Conservation (phyloP, 1,139 yeast species). For the Hyphopichia buzzinii region DNA sequence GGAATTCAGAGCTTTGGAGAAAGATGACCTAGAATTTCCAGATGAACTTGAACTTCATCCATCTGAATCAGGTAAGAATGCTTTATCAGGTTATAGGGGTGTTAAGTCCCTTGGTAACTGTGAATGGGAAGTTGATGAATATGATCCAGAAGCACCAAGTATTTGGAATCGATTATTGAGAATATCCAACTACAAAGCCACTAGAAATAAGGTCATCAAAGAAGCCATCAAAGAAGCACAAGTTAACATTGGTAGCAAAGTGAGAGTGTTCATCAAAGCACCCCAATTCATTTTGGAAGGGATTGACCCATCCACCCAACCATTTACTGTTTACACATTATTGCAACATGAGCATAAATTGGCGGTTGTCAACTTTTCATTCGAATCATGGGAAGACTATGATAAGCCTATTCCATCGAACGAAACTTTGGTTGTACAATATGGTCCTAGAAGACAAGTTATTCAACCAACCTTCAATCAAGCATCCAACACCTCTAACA, state of each 20-base stretch:
- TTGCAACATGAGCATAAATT: constrained; percentile 84
- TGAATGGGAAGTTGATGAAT: constrained; percentile 86
- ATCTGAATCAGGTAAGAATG: constrained; percentile 67
- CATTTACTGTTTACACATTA: constrained; percentile 70
- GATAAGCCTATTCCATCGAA: constrained; percentile 81
- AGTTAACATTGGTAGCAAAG: constrained; percentile 64
- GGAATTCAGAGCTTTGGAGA: constrained; percentile 65
- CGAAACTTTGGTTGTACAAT: constrained; percentile 78
- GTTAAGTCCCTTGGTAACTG: constrained; percentile 77
- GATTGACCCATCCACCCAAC: constrained; percentile 38
- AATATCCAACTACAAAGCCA: constrained; percentile 74
- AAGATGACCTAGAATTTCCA: constrained; percentile 90
- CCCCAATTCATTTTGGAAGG: constrained; percentile 50
- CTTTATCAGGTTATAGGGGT: constrained; percentile 79
- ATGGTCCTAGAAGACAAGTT: constrained; percentile 88
- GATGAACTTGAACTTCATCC: constrained; percentile 91
- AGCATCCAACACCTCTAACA: constrained; percentile 72
- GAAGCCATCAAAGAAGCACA: constrained; percentile 58
- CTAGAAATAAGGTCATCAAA: constrained; percentile 68
- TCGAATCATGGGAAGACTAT: constrained; percentile 86
- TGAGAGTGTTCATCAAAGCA: constrained; percentile 60
- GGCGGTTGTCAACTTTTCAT: constrained; percentile 77
- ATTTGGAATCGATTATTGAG: constrained; percentile 77
- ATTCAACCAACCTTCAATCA: constrained; percentile 84
- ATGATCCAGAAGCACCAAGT: constrained; percentile 70